These are phyloP conservation scores for Remersonia thermophila DNA, from an alignment of 2,329 filamentous ascomycete species.

Conservation along the genomic window DNA sequence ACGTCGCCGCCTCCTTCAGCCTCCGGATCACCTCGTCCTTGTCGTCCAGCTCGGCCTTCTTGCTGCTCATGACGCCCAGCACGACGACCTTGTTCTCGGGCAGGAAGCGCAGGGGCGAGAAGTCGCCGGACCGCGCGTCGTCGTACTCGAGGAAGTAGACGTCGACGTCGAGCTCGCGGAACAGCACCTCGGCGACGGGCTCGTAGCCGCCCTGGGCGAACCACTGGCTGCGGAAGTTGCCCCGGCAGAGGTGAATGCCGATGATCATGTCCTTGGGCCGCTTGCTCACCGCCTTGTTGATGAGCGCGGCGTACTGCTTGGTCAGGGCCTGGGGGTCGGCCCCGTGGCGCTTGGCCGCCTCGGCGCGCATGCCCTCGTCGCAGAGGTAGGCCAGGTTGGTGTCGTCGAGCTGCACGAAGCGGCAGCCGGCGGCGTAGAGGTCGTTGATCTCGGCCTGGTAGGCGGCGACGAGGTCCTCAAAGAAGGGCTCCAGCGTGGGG, in stretches of 20 bases:
- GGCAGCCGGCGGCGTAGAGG: constrained; percentile 40
- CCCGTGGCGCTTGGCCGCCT: constrained; percentile 38
- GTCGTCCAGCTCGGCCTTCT: constrained; percentile 42
- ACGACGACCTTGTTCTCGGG: constrained; percentile 43
- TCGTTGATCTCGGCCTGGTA: constrained; percentile 43
- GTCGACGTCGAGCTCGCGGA: constrained; percentile 43
- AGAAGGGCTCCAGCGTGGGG: constrained; percentile 42
- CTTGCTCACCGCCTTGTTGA: constrained; percentile 41
- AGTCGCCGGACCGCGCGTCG: constrained; percentile 43
- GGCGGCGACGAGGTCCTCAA: constrained; percentile 40
- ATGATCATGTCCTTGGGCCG: constrained; percentile 41
- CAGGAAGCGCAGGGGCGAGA: constrained; percentile 40
- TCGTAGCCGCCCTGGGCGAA: constrained; percentile 47
- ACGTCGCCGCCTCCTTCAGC: constrained; percentile 32
- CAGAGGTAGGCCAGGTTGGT: constrained; percentile 49
- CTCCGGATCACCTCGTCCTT: constrained; percentile 32
- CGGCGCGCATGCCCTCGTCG: constrained; percentile 41
- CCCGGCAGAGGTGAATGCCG: constrained; percentile 44
- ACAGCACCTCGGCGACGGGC: constrained; percentile 44
- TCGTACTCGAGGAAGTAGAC: constrained; percentile 50
- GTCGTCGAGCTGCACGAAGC: constrained; percentile 47
- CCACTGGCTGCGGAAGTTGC: constrained; percentile 45
- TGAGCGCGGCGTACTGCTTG: constrained; percentile 39
- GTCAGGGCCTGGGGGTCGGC: constrained; percentile 36
- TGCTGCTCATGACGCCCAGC: constrained; percentile 41